A percentile compares a stretch with the other conserved stretches of the same genome.
phyloP scores from a whole-genome alignment of 495 filamentous ascomycete species.

The Penicillium antarcticum region DNA sequence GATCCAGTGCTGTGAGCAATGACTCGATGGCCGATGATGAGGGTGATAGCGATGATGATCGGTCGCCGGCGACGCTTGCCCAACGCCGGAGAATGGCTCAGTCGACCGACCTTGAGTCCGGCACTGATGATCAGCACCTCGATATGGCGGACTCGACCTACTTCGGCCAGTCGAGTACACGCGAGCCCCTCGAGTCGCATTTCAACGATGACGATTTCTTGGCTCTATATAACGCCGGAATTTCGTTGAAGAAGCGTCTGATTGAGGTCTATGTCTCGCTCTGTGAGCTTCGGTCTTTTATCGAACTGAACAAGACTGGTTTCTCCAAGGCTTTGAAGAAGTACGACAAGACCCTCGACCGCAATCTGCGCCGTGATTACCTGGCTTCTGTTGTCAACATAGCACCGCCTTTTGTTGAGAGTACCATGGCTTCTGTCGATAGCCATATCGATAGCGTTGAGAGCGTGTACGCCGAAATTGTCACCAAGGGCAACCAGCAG shows the following conservation, averaged over 20 bases:
- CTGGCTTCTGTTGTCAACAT: conserved; percentile 66
- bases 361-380: conserved; percentile 70
- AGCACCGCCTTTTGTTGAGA: conserved; percentile 70
- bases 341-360: conserved; percentile 93
- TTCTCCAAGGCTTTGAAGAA: conserved; percentile 97
- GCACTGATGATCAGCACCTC: conserved; percentile 43
- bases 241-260: conserved; percentile 87
- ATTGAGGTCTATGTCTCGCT: conserved; percentile 85
- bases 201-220: conserved; percentile 69
- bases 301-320: conserved; percentile 93
- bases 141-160: conserved; percentile 37
- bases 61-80: conserved; percentile 5
- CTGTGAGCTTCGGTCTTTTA: conserved; percentile 94
- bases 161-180: conserved; percentile 21
- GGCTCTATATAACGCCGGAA: conserved; percentile 71
- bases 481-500: conserved; percentile 73
- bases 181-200: conserved; percentile 51
- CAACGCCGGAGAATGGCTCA: conserved; percentile 11
- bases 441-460: conserved; percentile 71
- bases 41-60: conserved; percentile 49
- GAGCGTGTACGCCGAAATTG: conserved; percentile 71
- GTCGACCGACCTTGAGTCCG: conserved; percentile 31
- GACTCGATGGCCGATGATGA: conserved; percentile 53
- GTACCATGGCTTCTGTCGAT: conserved; percentile 67
- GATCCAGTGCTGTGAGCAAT: conserved; percentile 47